Percentiles rank a stretch among this genome's conserved stretches.
These are phyloP conservation scores for Osmanthus fragrans DNA, from an alignment of 257 asterid genomes.

Conservation along the genomic window DNA sequence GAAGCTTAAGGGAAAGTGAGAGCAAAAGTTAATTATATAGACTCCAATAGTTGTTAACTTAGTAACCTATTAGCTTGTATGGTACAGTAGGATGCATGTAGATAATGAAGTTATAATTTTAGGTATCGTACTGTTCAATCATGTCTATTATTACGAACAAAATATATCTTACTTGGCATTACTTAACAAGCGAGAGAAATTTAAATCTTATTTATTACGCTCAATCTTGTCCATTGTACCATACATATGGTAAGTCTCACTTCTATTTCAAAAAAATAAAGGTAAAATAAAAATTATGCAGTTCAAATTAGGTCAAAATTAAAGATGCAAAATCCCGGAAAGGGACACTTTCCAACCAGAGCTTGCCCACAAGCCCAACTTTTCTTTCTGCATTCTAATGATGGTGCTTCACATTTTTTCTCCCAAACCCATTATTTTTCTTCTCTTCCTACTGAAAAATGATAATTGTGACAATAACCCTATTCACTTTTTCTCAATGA, in stretches of 20 bases:
- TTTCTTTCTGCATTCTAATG: constrained; percentile 42
- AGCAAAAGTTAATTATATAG: too few species aligned
- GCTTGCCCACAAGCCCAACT: constrained; percentile 26
- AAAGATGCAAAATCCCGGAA: constrained; percentile 12
- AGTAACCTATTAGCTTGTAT: too few species aligned
- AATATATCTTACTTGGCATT: too few species aligned
- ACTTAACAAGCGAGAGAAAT: too few species aligned
- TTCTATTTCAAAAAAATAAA: not conserved
- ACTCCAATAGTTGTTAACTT: too few species aligned
- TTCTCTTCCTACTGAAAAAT: constrained; percentile 29
- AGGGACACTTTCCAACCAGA: constrained; percentile 28
- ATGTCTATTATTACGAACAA: too few species aligned
- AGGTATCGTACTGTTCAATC: too few species aligned
- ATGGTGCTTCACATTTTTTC: constrained; percentile 38
- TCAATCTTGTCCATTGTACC: not conserved
- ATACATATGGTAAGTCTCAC: not conserved
- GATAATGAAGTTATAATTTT: too few species aligned
- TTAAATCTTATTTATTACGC: too few species aligned
- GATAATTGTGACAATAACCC: constrained; percentile 29
- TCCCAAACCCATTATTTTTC: constrained; percentile 21
- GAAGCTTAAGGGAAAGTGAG: too few species aligned
- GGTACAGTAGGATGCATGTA: too few species aligned
- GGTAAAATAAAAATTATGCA: constrained; percentile 1
- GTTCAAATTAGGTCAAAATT: constrained; percentile 31
- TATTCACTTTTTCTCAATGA: constrained; percentile 34